These are phyloP conservation scores for Parasarocladium wereldwijsianum DNA, from an alignment of 2,329 filamentous ascomycete species.

Conservation along the genomic window DNA sequence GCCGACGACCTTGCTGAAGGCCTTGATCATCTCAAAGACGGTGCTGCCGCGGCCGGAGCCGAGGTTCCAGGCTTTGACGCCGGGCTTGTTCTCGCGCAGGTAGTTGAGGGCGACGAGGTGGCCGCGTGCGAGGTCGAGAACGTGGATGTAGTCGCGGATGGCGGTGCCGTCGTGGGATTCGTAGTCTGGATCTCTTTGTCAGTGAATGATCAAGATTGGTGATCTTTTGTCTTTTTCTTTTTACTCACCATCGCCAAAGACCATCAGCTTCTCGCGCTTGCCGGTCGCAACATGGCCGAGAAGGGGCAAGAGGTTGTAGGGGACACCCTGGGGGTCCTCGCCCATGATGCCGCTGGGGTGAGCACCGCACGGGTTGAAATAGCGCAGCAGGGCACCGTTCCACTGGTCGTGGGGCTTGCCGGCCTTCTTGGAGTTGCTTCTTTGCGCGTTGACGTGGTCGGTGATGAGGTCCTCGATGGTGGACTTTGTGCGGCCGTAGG, in stretches of 20 bases:
- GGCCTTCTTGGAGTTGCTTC: constrained; percentile 66
- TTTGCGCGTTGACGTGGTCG: constrained; percentile 77
- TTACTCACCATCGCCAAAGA: constrained; percentile 83
- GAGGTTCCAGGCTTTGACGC: constrained; percentile 91
- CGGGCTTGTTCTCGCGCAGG: constrained; percentile 69
- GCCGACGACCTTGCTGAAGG: constrained; percentile 78
- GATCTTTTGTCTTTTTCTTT: no score
- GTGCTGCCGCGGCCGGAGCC: constrained; percentile 91
- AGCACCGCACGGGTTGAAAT: constrained; percentile 94
- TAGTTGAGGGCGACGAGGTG: constrained; percentile 85
- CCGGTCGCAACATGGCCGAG: constrained; percentile 93
- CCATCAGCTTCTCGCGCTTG: constrained; percentile 82
- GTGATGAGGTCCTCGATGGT: constrained; percentile 85
- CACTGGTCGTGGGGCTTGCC: constrained; percentile 67
- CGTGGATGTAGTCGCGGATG: constrained; percentile 97
- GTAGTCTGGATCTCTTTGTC: constrained; percentile 64
- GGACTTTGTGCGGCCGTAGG: constrained; percentile 93
- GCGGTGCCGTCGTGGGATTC: constrained; percentile 77
- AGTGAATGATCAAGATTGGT: no score
- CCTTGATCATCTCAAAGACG: constrained; percentile 93
- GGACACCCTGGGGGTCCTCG: constrained; percentile 89
- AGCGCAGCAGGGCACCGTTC: constrained; percentile 86
- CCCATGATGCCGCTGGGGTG: constrained; percentile 96
- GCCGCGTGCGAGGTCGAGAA: constrained; percentile 74
- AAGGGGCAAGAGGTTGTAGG: constrained; percentile 88